Evolutionary conservation across 2,329 filamentous ascomycete genomes (phyloP), one percentile per base, ranked within the genome.

Genomic region (Didymella pinodella): DNA sequence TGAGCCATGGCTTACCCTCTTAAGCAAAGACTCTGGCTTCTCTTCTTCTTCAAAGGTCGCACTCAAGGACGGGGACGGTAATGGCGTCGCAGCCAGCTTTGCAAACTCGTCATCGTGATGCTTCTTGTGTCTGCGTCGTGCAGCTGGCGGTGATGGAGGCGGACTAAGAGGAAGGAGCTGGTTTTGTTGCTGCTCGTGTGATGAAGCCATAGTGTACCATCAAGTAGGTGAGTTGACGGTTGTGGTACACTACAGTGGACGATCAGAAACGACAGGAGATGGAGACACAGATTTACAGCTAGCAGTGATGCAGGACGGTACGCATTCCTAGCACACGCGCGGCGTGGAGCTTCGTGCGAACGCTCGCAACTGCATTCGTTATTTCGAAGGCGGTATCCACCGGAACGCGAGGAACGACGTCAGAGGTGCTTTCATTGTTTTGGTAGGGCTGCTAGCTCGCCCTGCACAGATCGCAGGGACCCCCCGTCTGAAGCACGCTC

Each of bases 101-200:
- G 71, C 65, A 55, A 77, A 76, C 1, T 72, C 70, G 26, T 76
- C 73, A 25, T 52, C 52, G 38, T 49, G 56, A 38, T 66, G 67
- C 57, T 71, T 71, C 48, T 65, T 73, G 22, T 62, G 65, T 34
- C 67, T 59, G 20, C 57, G 63, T 20, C 64, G 61, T 12, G 65
- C 53, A 10, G 58, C 45, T 28, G 67, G 66, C n/a, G 73, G 70
- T 28, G 69, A 73, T 38, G 68, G 71, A 7, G 71, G 72, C 14
- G 72, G 72, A 47, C 67, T 71, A 26, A 66, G 71, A 4, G 70
- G 67, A 16, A 67, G 60, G 26, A 64, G 54, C 10, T 63, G 63
- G 16, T 31, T 48, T 20, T 59, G 56, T n/a, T 47, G 57, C 22
- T 62, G 59, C 48, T 61, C 45, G 54, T 63, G 64, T 63, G 59